These are phyloP conservation scores for Monosporascus sp. DNA, from an alignment of 2,329 filamentous ascomycete species.

Conservation along the genomic window DNA sequence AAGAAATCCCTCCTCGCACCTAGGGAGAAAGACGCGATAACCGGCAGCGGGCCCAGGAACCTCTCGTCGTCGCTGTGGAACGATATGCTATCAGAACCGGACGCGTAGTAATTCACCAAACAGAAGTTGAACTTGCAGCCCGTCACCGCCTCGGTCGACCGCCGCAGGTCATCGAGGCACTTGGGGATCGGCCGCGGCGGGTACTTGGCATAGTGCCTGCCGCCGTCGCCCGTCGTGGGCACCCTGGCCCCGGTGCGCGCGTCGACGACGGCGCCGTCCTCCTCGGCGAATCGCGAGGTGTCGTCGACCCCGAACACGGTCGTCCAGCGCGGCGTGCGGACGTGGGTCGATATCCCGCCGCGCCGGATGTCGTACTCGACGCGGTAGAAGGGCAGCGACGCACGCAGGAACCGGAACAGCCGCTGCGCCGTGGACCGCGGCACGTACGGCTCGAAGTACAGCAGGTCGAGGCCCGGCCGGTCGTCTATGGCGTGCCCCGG, in stretches of 20 bases:
- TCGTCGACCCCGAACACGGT: slow-evolving; percentile 56
- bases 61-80: slow-evolving; percentile 78
- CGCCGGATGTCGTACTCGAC: slow-evolving; percentile 70
- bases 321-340: slow-evolving; percentile 56
- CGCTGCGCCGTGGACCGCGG: slow-evolving; percentile 48
- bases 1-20: slow-evolving; percentile 70
- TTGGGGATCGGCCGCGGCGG: slow-evolving; percentile 64
- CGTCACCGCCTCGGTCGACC: slow-evolving; percentile 59
- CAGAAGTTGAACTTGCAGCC: slow-evolving; percentile 71
- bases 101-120: slow-evolving; percentile 79
- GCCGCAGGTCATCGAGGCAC: slow-evolving; percentile 61
- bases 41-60: slow-evolving; percentile 64
- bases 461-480: slow-evolving; percentile 64
- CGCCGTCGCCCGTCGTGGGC: slow-evolving; percentile 36
- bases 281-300: slow-evolving; percentile 53
- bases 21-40: slow-evolving; percentile 70
- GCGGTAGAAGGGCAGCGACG: slow-evolving; percentile 69
- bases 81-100: slow-evolving; percentile 68
- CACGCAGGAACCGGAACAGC: slow-evolving; percentile 66
- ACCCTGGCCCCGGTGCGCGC: slow-evolving; percentile 36
- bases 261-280: slow-evolving; percentile 37
- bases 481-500: slow-evolving; percentile 55
- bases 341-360: slow-evolving; percentile 54
- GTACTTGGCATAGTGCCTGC: slow-evolving; percentile 48
- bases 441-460: slow-evolving; percentile 73